A percentile compares a stretch with the other conserved stretches of the same genome.
phyloP scores from a whole-genome alignment of 176 grass and related monocot genomes.

The Zoysia pacifica region DNA sequence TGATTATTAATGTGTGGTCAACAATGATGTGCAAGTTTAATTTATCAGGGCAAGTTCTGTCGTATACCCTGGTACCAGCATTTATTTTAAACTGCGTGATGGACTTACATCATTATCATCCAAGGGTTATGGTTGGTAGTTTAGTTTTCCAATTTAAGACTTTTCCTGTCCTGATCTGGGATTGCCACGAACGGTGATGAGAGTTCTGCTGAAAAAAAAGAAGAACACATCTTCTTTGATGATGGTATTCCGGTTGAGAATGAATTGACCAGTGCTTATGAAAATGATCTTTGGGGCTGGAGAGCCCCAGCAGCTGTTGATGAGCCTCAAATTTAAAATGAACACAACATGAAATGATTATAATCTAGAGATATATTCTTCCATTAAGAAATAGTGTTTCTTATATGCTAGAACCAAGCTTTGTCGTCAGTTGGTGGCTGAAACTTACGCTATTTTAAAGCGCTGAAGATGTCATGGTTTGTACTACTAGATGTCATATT shows the following conservation, averaged over 20 bases:
- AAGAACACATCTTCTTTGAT: constrained; percentile 4
- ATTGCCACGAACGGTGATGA: constrained; percentile 3
- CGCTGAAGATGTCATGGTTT: not conserved
- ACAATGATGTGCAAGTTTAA: not conserved
- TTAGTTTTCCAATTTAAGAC: not conserved
- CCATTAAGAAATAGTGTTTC: constrained; percentile 27
- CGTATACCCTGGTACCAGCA: not conserved
- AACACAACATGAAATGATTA: constrained; percentile 44
- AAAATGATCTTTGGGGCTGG: constrained; percentile 61
- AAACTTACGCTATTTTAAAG: constrained; percentile 17
- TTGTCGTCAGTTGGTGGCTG: not conserved
- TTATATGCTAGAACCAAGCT: constrained; percentile 29
- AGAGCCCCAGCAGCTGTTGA: constrained; percentile 48
- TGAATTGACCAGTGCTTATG: constrained; percentile 22
- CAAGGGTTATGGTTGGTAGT: not conserved
- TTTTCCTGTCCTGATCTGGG: constrained; percentile 31
- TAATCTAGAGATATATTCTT: constrained; percentile 8
- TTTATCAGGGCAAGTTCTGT: not conserved
- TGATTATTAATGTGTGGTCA: not conserved
- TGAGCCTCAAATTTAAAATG: constrained; percentile 50
- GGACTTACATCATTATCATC: not conserved
- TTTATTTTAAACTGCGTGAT: not conserved
- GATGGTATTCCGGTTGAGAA: constrained; percentile 35
- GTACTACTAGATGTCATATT: not conserved
- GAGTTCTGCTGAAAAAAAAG: constrained; percentile 21